Base-by-base conservation (phyloP, 164 flowering plant species). In the Annona squamosa region DNA sequence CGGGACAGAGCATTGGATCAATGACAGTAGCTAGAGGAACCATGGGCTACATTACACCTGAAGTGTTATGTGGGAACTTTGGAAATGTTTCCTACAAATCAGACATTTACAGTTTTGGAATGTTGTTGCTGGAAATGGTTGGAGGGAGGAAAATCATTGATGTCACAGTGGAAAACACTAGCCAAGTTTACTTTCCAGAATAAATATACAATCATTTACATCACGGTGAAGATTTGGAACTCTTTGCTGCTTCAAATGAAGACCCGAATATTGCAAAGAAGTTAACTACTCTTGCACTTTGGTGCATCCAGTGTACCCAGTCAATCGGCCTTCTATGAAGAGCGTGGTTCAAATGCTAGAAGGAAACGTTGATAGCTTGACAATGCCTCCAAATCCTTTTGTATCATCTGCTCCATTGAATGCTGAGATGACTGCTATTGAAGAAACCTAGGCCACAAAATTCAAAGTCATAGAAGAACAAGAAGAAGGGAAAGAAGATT, bases 251-350 rank as follows among this genome's bases (percentile, higher is more conserved):
- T 17, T 16, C 10, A 63, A 18, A 16, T 63, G 65, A 63, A 19
- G 65, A 63, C 19, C 7, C 7, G 6, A 63, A 63, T 16, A 68
- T 3, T 10, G 68, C 19, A 41, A 68, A 45, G 52, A 74, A 74
- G 63, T 45, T 74, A 46, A 43, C 64, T 16, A 52, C 18, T 42
- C 57, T 74, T 44, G 65, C 65, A 10, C 66, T 74, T 4, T 74
- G 76, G 76, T 67, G 76, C 56, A 67, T 74, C 44, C 72, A 74
- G 47, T 57, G 72, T 56, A 26, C n/a, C 77, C 68, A 16, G 17
- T 26, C 2, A 52, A 69, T 63, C 71, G 68, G 3, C 72, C 77
- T 57, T n/a, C 67, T n/a, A 68, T 74, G 72, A 46, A 19, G 2
- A 46, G 3, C 19, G 77, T 74, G 44, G 59, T 74, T 19, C 56